Base-by-base conservation (phyloP, 1,284 basidiomycete genomes). In the Fistulina hepatica region DNA sequence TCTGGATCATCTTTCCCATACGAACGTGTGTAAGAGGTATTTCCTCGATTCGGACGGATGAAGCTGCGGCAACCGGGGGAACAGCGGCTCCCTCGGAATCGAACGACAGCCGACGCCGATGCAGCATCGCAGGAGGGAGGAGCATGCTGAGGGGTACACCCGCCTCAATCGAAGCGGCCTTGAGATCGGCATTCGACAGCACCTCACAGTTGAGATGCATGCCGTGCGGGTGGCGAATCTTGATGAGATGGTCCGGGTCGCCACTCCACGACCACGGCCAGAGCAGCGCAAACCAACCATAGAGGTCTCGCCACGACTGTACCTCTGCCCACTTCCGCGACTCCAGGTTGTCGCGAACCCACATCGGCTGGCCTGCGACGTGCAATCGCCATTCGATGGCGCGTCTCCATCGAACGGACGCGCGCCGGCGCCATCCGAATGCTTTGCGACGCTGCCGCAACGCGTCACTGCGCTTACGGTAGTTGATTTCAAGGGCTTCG, bases 401-500 rank as follows among this genome's bases (percentile, higher is more conserved):
- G 9, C 63, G 59, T 30, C 62, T 59, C 76, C 77, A 80, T 17
- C 73, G 67, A 17, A 48, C 45, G 37, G 65, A 62, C 33, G 72
- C 59, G 34, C 65, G 61, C 37, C 59, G 47, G 44, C 54, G 50
- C 50, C 52, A 57, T 24, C 46, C 50, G 36, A 60, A 53, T 46
- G 63, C 54, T 48, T 61, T 58, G 44, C 67, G 52, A 17, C 56
- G 62, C 36, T 54, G 54, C 10, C 63, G 61, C 24, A 68, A 54
- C 2, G 50, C 52, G 17, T 57, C 52, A 39, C 76, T 50, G 6
- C 77, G 72, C 38, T 59, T 63, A n/a, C 71, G 63, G 47, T 80
- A 77, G 1, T 69, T 65, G 5, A 76, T 60, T 50, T 76, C 73
- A 26, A 79, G 64, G 3, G 66, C 69, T 53, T 90, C 85, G 17